Percentiles rank a stretch among this genome's conserved stretches.
Conservation (phyloP, 805 yeast genomes). For the Yarrowia sp. region DNA sequence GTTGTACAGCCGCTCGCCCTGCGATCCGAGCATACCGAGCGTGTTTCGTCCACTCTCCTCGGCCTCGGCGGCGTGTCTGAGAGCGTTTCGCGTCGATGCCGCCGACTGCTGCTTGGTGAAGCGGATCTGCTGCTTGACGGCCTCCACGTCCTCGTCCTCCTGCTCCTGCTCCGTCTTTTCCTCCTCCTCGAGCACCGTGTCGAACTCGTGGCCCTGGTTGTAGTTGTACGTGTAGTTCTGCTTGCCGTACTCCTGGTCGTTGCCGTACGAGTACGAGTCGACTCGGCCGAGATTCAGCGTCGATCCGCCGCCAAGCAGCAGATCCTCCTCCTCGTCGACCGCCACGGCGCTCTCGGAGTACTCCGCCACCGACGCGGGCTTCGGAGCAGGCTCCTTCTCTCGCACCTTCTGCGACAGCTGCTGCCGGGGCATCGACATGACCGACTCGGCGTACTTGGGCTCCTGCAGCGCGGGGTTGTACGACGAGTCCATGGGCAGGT, state of each 20-base stretch:
- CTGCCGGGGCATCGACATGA: conserved; percentile 20
- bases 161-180: conserved; percentile 28
- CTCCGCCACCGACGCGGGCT: not conserved
- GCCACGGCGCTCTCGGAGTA: conserved; percentile 1
- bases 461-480: conserved; percentile 7
- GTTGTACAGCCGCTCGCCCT: conserved; percentile 77
- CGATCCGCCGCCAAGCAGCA: conserved; percentile 3
- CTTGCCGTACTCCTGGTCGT: conserved; percentile 21
- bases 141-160: conserved; percentile 26
- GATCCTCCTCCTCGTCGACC: conserved; percentile 17
- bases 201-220: conserved; percentile 23
- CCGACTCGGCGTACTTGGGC: conserved; percentile 19
- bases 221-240: conserved; percentile 16
- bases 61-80: conserved; percentile 68
- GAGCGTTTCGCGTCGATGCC: conserved; percentile 78
- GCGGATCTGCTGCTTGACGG: conserved; percentile 28
- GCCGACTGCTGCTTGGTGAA: conserved; percentile 47
- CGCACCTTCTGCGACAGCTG: conserved; percentile 13
- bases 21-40: conserved; percentile 89
- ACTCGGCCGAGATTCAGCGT: not conserved
- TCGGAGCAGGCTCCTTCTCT: not conserved
- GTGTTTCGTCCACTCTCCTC: conserved; percentile 77
- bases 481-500: not conserved
- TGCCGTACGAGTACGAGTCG: conserved; percentile 16
- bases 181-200: conserved; percentile 27